phyloP scores from a whole-genome alignment of 352 stramenopile species.

The Phytophthora cryptogea region DNA sequence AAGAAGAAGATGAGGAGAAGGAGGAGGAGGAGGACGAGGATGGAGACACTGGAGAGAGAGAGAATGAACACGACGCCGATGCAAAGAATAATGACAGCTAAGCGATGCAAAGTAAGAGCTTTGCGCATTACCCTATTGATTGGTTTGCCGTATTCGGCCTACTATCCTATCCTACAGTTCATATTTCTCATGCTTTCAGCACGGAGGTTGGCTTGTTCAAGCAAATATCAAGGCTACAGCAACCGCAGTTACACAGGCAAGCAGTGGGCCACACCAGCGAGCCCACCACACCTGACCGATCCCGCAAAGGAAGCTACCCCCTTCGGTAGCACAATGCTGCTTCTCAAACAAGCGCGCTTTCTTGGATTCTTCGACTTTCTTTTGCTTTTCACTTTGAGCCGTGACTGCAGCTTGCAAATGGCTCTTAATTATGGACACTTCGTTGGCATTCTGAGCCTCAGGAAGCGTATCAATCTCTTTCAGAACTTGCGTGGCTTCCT shows the following conservation, averaged over 20 bases:
- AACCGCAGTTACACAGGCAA: constrained; percentile 22
- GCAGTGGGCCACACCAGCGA: constrained; percentile 26
- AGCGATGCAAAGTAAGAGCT: constrained; percentile 15
- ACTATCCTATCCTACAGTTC: constrained; percentile 34
- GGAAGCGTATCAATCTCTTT: constrained; percentile 48
- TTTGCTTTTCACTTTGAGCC: constrained; percentile 11
- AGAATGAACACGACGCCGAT: constrained; percentile 27
- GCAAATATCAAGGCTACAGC: constrained; percentile 22
- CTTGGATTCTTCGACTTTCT: constrained; percentile 7
- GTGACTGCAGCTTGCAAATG: constrained; percentile 32
- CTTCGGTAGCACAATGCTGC: constrained; percentile 1
- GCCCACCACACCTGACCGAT: constrained; percentile 19
- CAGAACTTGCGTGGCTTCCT: constrained; percentile 39
- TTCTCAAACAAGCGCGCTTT: constrained; percentile 14
- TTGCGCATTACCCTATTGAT: constrained; percentile 10
- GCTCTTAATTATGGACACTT: constrained; percentile 49
- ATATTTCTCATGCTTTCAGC: constrained; percentile 13
- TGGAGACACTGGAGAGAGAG: constrained; percentile 29
- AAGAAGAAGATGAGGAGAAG: constrained; percentile 62
- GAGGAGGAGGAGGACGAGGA: constrained; percentile 28
- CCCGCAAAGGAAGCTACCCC: constrained; percentile 12
- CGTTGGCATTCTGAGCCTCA: constrained; percentile 28
- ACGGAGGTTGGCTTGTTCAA: constrained; percentile 1
- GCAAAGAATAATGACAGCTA: constrained; percentile 23
- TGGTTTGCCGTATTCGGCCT: constrained; percentile 5